Evolutionary conservation across 192 early-diverging fungal species (phyloP).

Genomic region (Irineochytrium annulatum): DNA sequence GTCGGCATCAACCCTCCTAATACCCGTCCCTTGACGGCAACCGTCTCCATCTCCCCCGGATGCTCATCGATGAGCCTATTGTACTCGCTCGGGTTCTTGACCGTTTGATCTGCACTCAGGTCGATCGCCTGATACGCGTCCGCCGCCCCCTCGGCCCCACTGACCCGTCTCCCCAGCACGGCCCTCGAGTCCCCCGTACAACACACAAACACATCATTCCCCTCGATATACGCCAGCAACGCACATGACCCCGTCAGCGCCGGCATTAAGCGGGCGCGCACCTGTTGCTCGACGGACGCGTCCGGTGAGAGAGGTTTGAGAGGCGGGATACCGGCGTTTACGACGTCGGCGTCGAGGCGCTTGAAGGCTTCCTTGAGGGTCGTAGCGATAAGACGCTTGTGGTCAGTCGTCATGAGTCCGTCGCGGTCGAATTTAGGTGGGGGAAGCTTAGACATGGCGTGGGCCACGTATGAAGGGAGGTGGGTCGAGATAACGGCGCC

Average conservation of each 20-base stretch:
- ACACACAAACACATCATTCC: slow-evolving; percentile 44
- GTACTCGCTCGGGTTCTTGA: slow-evolving; percentile 41
- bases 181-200: slow-evolving; percentile 49
- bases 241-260: slow-evolving; percentile 46
- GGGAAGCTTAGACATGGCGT: slow-evolving; percentile 23
- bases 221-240: slow-evolving; percentile 44
- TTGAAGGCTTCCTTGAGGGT: slow-evolving; percentile 45
- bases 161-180: slow-evolving; percentile 30
- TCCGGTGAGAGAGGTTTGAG: not conserved
- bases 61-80: slow-evolving; percentile 49
- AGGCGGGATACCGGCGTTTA: slow-evolving; percentile 38
- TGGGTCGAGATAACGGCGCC: slow-evolving; percentile 33
- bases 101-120: slow-evolving; percentile 43
- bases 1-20: slow-evolving; percentile 53
- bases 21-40: slow-evolving; percentile 39
- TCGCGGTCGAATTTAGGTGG: not conserved
- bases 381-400: slow-evolving; percentile 23
- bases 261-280: slow-evolving; percentile 18
- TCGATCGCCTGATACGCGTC: slow-evolving; percentile 18
- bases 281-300: slow-evolving; percentile 8
- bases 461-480: slow-evolving; percentile 38
- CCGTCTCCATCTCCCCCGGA: slow-evolving; percentile 44
- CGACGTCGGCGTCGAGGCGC: slow-evolving; percentile 42
- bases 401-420: not conserved
- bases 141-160: slow-evolving; percentile 22